phyloP scores from a whole-genome alignment of 140 eudicot species.

The Senecio squalidus region DNA sequence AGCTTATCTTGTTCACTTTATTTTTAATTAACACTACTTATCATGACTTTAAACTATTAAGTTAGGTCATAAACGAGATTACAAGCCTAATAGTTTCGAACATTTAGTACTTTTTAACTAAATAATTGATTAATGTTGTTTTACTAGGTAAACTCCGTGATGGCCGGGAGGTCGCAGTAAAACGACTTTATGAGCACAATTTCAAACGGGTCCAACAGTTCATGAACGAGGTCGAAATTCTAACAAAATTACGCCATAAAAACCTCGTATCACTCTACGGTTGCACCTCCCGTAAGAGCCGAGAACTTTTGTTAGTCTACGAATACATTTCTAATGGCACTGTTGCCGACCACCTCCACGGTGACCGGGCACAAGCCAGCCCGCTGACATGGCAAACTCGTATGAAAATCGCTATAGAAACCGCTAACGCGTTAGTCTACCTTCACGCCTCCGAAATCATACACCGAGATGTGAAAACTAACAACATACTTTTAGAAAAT shows the following conservation, averaged over 20 bases:
- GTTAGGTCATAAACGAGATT: neutral
- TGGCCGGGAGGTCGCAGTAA: constrained; percentile 80
- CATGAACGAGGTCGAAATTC: constrained; percentile 69
- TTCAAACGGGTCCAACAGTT: constrained; percentile 64
- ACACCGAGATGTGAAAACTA: constrained; percentile 78
- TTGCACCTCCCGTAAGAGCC: constrained; percentile 68
- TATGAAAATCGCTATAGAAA: constrained; percentile 70
- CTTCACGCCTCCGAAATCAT: constrained; percentile 67
- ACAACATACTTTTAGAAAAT: constrained; percentile 63
- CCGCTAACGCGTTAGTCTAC: constrained; percentile 58
- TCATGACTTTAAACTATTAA: too few relatives aligned
- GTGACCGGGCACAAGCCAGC: constrained; percentile 32
- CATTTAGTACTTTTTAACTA: neutral
- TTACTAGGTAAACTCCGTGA: constrained; percentile 66
- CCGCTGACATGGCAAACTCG: constrained; percentile 57
- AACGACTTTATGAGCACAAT: constrained; percentile 71
- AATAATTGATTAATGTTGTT: constrained; percentile 1
- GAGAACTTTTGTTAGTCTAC: constrained; percentile 66
- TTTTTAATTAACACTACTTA: too few relatives aligned
- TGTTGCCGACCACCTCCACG: constrained; percentile 75
- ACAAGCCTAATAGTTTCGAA: neutral
- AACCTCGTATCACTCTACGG: constrained; percentile 73
- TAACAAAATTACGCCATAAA: constrained; percentile 55
- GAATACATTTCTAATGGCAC: constrained; percentile 77
- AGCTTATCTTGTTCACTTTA: too few relatives aligned